These are phyloP conservation scores for Allium cepa DNA, from an alignment of 106 monocot genomes.

Conservation along the genomic window DNA sequence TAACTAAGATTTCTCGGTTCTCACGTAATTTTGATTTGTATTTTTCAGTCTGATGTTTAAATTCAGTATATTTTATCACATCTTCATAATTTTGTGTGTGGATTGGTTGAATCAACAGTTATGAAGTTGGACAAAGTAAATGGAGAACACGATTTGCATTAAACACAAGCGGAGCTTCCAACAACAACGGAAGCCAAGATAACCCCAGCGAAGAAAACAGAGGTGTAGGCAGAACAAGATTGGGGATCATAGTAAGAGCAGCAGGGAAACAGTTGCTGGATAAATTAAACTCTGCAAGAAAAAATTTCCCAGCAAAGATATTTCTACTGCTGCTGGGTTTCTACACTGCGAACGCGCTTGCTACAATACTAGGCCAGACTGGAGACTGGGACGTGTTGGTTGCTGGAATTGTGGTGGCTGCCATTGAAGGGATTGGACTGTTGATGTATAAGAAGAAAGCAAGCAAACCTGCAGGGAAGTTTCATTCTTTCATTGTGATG, in stretches of 20 bases:
- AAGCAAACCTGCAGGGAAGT: constrained; percentile 33
- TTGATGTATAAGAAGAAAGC: constrained; percentile 75
- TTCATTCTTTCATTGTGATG: constrained; percentile 50
- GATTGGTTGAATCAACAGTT: constrained; percentile 1
- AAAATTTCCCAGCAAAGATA: constrained; percentile 79
- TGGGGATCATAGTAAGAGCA: constrained; percentile 59
- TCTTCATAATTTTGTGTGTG: too few relatives aligned
- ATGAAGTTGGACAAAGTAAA: constrained; percentile 14
- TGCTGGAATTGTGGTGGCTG: constrained; percentile 81
- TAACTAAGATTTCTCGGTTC: too few relatives aligned
- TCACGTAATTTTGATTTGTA: too few relatives aligned
- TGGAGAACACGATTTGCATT: constrained; percentile 47
- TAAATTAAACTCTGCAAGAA: constrained; percentile 67
- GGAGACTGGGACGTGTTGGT: constrained; percentile 98
- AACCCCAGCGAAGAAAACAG: constrained; percentile 21
- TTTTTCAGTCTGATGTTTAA: too few relatives aligned
- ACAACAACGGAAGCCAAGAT: constrained; percentile 25
- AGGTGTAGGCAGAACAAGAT: constrained; percentile 56
- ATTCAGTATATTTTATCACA: too few relatives aligned
- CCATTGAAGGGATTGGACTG: constrained; percentile 95
- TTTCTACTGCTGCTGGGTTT: constrained; percentile 93
- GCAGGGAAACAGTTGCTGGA: constrained; percentile 54
- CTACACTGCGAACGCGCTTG: constrained; percentile 93
- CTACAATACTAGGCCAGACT: constrained; percentile 92
- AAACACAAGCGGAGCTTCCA: constrained; percentile 34